Evolutionary conservation across 257 asterid genomes (phyloP).

Genomic region (Cynanchum wilfordii): DNA sequence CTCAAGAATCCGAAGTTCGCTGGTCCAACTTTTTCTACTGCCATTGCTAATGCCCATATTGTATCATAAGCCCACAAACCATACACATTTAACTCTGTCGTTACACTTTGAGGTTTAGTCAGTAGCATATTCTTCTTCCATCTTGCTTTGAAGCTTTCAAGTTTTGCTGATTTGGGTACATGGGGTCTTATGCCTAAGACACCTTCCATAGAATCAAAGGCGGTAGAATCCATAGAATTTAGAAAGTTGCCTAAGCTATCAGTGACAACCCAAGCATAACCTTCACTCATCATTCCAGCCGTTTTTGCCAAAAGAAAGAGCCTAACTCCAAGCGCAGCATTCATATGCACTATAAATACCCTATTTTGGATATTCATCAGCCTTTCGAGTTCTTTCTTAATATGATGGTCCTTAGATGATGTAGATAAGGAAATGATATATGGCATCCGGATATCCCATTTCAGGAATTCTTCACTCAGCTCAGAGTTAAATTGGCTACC

Average conservation of each 20-base stretch:
- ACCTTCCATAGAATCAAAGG: slow-evolving; percentile 55
- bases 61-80: slow-evolving; percentile 68
- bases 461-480: slow-evolving; percentile 37
- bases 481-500: slow-evolving; percentile 40
- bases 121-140: slow-evolving; percentile 35
- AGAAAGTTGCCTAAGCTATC: slow-evolving; percentile 51
- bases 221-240: slow-evolving; percentile 28
- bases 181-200: slow-evolving; percentile 58
- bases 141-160: slow-evolving; percentile 35
- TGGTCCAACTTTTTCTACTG: slow-evolving; percentile 35
- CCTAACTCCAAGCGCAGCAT: slow-evolving; percentile 31
- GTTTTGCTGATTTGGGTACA: slow-evolving; percentile 29
- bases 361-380: slow-evolving; percentile 30
- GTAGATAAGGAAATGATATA: slow-evolving; percentile 25
- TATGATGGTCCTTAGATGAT: slow-evolving; percentile 23
- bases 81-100: slow-evolving; percentile 36
- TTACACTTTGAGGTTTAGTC: slow-evolving; percentile 11
- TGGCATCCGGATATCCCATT: slow-evolving; percentile 25
- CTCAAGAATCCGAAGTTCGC: slow-evolving; percentile 9
- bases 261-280: slow-evolving; percentile 59
- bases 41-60: slow-evolving; percentile 47
- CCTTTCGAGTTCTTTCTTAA: slow-evolving; percentile 25
- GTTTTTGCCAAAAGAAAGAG: slow-evolving; percentile 34
- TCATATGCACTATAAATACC: slow-evolving; percentile 54
- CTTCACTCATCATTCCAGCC: slow-evolving; percentile 41